Base-by-base conservation (phyloP, 2,329 filamentous ascomycete genomes). In the Diplodia scrobiculata region DNA sequence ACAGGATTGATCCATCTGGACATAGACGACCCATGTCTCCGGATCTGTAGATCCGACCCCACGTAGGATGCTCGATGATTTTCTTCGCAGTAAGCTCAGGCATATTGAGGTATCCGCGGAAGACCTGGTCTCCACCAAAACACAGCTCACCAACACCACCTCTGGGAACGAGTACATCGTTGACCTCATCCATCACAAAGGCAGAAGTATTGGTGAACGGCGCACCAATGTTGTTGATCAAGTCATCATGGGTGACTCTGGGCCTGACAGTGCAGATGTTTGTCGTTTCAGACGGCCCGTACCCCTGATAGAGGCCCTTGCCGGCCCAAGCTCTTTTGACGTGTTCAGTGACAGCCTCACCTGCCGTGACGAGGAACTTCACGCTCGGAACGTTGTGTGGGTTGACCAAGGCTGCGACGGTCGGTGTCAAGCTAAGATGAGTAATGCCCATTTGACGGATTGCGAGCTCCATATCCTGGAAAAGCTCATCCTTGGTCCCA, bases 401-500 rank as follows among this genome's bases (percentile, higher is more conserved):
- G 38, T 87, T 78, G 5, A 96, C 79, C n/a, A 95, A 79, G 1
- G 89, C 86, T 25, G 92, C 92, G 0, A 96, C 90, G 0, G 91
- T 96, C 0, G 92, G 91, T 0, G 92, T 96, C 75, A 96, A 83
- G 72, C 91, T 94, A 21, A 97, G 82, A 75, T 96, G 92, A 0
- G 92, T 96, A 47, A 92, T 82, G 0, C 79, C 71, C 19, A 96
- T 77, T 0, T 76, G 73, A 2, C 86, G 82, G 65, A 96, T 90
- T 0, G 87, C 82, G 21, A 79, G 75, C 74, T 92, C 90, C 9
- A 96, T 79, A 70, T 96, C 87, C 47, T 82, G 82, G 71, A 94
- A 91, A 0, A 96, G 78, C 1, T 86, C 84, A 70, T 95, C 90
- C 70, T 93, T 92, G 0, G 82, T 84, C 0, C 87, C 89, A 1